These are phyloP conservation scores for Chaetoceros tenuissimus DNA, from an alignment of 108 stramenopile genomes.

Conservation along the genomic window DNA sequence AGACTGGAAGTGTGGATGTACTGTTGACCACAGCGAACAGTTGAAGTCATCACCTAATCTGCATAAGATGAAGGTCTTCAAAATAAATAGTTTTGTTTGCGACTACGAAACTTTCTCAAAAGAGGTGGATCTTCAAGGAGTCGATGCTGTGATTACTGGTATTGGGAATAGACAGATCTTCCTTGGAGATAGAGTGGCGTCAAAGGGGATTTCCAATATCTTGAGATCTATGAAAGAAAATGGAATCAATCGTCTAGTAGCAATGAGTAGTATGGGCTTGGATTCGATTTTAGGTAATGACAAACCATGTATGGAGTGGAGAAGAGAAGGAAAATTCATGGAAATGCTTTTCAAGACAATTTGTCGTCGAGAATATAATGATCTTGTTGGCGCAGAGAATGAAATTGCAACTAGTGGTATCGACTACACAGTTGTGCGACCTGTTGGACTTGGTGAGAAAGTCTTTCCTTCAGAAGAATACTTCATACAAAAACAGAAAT, in stretches of 20 bases:
- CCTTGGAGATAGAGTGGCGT: slow-evolving; percentile 23
- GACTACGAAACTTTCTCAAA: slow-evolving; percentile 4
- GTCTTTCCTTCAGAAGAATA: slow-evolving; percentile 28
- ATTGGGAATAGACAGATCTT: slow-evolving; percentile 66
- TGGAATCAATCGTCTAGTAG: slow-evolving; percentile 35
- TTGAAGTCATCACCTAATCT: slow-evolving; percentile 10
- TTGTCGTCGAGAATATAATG: slow-evolving; percentile 26
- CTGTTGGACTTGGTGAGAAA: slow-evolving; percentile 56
- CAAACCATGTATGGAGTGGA: slow-evolving; percentile 40
- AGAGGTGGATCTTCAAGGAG: slow-evolving; percentile 29
- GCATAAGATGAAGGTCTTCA: slow-evolving; percentile 1
- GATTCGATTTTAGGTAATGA: too few relatives aligned
- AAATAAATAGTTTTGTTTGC: slow-evolving; percentile 7
- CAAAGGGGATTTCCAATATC: slow-evolving; percentile 42
- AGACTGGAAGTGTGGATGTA: slow-evolving; percentile 65
- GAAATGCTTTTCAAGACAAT: slow-evolving; percentile 30
- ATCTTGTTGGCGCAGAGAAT: slow-evolving; percentile 47
- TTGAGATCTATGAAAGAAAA: slow-evolving; percentile 45
- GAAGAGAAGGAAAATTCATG: slow-evolving; percentile 39
- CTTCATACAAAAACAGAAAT: slow-evolving; percentile 41
- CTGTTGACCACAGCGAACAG: slow-evolving; percentile 22
- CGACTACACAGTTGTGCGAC: slow-evolving; percentile 59
- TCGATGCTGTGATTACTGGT: slow-evolving; percentile 53
- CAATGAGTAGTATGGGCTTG: slow-evolving; percentile 48
- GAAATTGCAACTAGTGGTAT: slow-evolving; percentile 12